Conservation (phyloP, 495 filamentous ascomycete genomes). For the Bombardia bombarda region DNA sequence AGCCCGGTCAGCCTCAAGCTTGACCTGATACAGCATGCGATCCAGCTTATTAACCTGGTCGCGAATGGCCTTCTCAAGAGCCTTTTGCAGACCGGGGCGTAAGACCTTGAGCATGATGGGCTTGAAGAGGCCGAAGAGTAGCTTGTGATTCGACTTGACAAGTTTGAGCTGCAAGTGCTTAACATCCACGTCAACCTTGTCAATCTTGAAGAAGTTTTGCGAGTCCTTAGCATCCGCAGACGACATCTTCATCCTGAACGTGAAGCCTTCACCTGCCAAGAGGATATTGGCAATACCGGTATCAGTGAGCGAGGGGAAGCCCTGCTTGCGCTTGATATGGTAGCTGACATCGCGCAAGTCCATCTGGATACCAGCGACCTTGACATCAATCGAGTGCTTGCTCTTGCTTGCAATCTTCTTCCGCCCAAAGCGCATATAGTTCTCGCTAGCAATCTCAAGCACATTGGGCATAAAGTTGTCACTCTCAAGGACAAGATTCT, state of each 20-base stretch:
- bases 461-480: conserved; percentile 97
- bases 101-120: conserved; percentile 78
- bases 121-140: conserved; percentile 82
- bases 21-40: conserved; percentile 60
- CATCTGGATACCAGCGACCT: conserved; percentile 83
- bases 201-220: conserved; percentile 86
- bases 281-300: conserved; percentile 85
- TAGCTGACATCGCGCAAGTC: conserved; percentile 85
- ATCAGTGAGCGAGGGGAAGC: conserved; percentile 86
- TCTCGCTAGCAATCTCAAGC: conserved; percentile 82
- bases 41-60: conserved; percentile 69
- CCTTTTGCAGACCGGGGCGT: conserved; percentile 76
- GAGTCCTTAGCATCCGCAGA: conserved; percentile 69
- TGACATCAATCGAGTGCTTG: conserved; percentile 75
- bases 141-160: conserved; percentile 89
- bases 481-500: conserved; percentile 91
- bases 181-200: conserved; percentile 77
- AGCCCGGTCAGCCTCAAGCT: conserved; percentile 73
- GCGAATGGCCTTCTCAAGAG: conserved; percentile 79
- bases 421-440: conserved; percentile 92
- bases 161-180: conserved; percentile 84
- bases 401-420: conserved; percentile 67
- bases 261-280: conserved; percentile 79
- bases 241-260: conserved; percentile 85
- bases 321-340: conserved; percentile 92